These are phyloP conservation scores for Chaetoceros muelleri DNA, from an alignment of 108 stramenopile species.

Conservation along the genomic window DNA sequence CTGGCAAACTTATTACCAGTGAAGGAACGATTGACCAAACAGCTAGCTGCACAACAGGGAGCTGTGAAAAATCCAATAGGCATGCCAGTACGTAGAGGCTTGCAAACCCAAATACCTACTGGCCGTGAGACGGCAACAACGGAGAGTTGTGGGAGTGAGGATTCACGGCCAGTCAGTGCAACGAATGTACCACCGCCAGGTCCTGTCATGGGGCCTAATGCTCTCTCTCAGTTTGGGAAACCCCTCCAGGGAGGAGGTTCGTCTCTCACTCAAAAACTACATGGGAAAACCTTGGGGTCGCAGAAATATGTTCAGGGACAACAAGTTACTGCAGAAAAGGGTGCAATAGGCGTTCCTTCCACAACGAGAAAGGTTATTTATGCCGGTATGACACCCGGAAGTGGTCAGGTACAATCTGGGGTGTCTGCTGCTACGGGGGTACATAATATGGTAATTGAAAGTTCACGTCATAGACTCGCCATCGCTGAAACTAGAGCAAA, in stretches of 20 bases:
- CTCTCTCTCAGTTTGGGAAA: constrained; percentile 44
- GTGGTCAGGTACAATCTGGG: constrained; percentile 49
- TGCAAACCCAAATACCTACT: constrained; percentile 20
- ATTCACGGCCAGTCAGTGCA: constrained; percentile 10
- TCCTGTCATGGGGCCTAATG: constrained; percentile 8
- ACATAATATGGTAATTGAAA: constrained; percentile 42
- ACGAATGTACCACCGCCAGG: background rate
- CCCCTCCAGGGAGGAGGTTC: constrained; percentile 40
- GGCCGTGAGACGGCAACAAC: constrained; percentile 6
- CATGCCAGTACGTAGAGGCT: constrained; percentile 39
- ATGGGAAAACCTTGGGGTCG: constrained; percentile 49
- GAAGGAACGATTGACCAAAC: constrained; percentile 64
- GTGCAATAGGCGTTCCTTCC: constrained; percentile 3
- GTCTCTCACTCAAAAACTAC: constrained; percentile 46
- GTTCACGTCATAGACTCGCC: constrained; percentile 13
- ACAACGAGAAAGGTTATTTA: constrained; percentile 37
- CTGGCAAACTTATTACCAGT: constrained; percentile 75
- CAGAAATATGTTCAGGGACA: constrained; percentile 16
- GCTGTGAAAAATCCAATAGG: constrained; percentile 62
- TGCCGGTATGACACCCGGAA: constrained; percentile 74
- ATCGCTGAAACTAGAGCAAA: constrained; percentile 17
- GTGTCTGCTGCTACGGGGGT: constrained; percentile 51
- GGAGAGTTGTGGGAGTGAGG: constrained; percentile 23
- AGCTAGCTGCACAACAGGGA: constrained; percentile 75
- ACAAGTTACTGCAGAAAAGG: constrained; percentile 14